Percentiles rank a stretch among this genome's conserved stretches.
phyloP scores from a whole-genome alignment of 192 early-diverging fungal genomes.

The Coemansia sp. region DNA sequence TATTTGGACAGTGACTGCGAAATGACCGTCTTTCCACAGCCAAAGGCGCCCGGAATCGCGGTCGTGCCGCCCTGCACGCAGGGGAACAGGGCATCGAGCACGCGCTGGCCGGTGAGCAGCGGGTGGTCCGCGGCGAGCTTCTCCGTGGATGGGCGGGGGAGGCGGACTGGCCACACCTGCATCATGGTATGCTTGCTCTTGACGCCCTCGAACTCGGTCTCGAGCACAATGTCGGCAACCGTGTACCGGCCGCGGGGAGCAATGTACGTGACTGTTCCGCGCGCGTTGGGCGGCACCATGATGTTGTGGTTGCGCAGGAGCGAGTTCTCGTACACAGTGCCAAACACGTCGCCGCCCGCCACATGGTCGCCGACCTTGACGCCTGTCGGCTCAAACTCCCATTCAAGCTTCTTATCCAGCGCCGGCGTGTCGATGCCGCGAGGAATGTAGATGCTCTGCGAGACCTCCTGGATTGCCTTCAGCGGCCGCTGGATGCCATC shows the following conservation, averaged over 20 bases:
- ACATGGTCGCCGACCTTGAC: constrained; percentile 95
- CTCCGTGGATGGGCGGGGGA: constrained; percentile 91
- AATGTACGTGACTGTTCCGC: constrained; percentile 96
- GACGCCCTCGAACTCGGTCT: constrained; percentile 97
- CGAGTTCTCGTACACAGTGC: constrained; percentile 92
- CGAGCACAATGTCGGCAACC: constrained; percentile 85
- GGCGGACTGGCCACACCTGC: constrained; percentile 97
- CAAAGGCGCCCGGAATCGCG: constrained; percentile 99
- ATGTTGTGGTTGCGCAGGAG: constrained; percentile 89
- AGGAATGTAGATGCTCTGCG: constrained; percentile 97
- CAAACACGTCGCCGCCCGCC: constrained; percentile 97
- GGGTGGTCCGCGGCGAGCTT: constrained; percentile 96
- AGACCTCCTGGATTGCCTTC: constrained; percentile 90
- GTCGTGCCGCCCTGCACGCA: constrained; percentile 99
- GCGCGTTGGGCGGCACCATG: constrained; percentile 90
- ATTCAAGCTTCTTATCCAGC: constrained; percentile 82
- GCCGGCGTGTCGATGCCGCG: constrained; percentile 98
- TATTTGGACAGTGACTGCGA: constrained; percentile 99
- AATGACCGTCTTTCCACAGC: constrained; percentile 99
- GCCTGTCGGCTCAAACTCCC: constrained; percentile 95
- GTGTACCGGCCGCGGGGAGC: constrained; percentile 91
- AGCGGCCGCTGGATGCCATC: constrained; percentile 99
- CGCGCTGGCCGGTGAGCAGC: constrained; percentile 96
- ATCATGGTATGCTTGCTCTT: constrained; percentile 92
- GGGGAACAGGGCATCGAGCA: constrained; percentile 98